These are phyloP conservation scores for Auxenochlorella protothecoides DNA, from an alignment of 139 green algal species.

Conservation along the genomic window DNA sequence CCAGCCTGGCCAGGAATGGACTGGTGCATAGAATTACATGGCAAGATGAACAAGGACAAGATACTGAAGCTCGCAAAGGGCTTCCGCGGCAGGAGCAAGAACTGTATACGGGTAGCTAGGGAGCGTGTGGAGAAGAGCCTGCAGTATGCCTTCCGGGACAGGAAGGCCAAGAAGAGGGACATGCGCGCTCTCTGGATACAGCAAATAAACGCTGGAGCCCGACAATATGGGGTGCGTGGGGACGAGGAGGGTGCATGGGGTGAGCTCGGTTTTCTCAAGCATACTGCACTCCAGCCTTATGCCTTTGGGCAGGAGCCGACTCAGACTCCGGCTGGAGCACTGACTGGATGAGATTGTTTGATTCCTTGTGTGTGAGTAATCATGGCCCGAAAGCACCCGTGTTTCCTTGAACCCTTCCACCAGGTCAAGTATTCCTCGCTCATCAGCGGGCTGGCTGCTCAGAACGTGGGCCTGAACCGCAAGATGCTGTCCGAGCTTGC, in stretches of 20 bases:
- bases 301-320: too few relatives aligned
- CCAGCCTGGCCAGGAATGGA: too few relatives aligned
- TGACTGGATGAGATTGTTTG: neutral
- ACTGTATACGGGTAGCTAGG: conserved; percentile 76
- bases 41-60: conserved; percentile 49
- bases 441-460: conserved; percentile 63
- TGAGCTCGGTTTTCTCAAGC: too few relatives aligned
- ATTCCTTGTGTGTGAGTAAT: neutral
- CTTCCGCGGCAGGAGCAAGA: conserved; percentile 83
- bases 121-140: conserved; percentile 85
- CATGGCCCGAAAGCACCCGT: too few relatives aligned
- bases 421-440: conserved; percentile 84
- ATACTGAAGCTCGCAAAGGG: conserved; percentile 80
- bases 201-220: conserved; percentile 74
- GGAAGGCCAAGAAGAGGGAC: conserved; percentile 84
- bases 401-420: neutral
- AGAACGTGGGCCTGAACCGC: conserved; percentile 89
- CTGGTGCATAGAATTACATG: too few relatives aligned
- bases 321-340: neutral
- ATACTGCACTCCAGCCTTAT: too few relatives aligned
- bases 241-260: too few relatives aligned
- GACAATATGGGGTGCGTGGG: conserved; percentile 73
- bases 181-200: conserved; percentile 84
- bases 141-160: conserved; percentile 77
- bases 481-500: conserved; percentile 91